These are phyloP conservation scores for Lanmaoa rubissima DNA, from an alignment of 768 basidiomycete species.

Conservation along the genomic window DNA sequence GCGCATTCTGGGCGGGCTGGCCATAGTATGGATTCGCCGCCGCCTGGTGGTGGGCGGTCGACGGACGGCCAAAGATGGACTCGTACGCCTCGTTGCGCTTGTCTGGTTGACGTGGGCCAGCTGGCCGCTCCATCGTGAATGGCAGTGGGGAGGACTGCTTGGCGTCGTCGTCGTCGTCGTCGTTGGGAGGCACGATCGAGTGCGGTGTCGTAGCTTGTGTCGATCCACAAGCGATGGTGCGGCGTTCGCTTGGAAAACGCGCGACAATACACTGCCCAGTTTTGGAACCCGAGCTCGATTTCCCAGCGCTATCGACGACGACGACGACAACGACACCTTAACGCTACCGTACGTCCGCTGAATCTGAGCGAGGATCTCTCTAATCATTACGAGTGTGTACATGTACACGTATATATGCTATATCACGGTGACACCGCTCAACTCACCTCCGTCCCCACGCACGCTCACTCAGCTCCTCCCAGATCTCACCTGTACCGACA, in stretches of 20 bases:
- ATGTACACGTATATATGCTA: slow-evolving; percentile 9
- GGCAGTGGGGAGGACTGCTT: not conserved
- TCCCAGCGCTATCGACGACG: slow-evolving; percentile 7
- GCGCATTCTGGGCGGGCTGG: slow-evolving; percentile 15
- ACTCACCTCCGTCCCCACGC: slow-evolving; percentile 27
- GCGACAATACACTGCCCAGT: slow-evolving; percentile 22
- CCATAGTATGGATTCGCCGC: slow-evolving; percentile 14
- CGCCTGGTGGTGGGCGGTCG: slow-evolving; percentile 48
- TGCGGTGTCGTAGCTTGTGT: not conserved
- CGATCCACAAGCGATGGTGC: slow-evolving; percentile 3
- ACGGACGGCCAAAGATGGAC: slow-evolving; percentile 82
- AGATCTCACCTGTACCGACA: slow-evolving; percentile 66
- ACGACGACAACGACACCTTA: not conserved
- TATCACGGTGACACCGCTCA: slow-evolving; percentile 2
- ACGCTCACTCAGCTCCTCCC: slow-evolving; percentile 42
- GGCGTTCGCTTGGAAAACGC: slow-evolving; percentile 9
- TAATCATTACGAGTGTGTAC: slow-evolving; percentile 5
- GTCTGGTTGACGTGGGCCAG: slow-evolving; percentile 63
- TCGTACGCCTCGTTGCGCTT: slow-evolving; percentile 83
- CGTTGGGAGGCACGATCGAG: slow-evolving; percentile 1
- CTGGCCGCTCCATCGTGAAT: slow-evolving; percentile 47
- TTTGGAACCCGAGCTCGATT: slow-evolving; percentile 16
- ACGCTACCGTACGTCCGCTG: not conserved
- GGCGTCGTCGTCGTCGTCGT: slow-evolving; percentile 4
- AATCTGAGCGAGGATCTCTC: not conserved